A percentile compares a stretch with the other conserved stretches of the same genome.
phyloP scores from a whole-genome alignment of 148 eudicot genomes.

The Heliamphora exappendiculata region DNA sequence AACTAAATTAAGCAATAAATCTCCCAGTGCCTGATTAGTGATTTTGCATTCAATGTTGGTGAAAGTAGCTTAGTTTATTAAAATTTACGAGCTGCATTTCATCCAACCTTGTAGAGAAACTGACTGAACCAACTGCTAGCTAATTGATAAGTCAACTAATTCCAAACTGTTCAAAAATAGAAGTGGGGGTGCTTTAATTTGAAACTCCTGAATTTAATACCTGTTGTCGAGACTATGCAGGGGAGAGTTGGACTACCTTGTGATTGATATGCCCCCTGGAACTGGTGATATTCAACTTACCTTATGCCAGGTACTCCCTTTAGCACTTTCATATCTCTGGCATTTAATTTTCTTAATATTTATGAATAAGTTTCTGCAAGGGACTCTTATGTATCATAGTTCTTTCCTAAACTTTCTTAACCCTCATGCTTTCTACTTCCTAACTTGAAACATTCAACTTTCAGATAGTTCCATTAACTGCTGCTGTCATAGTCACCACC shows the following conservation, averaged over 20 bases:
- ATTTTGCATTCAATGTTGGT: neutral
- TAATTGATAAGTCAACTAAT: neutral
- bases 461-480: slow-evolving; percentile 93
- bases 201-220: neutral
- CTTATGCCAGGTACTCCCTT: slow-evolving; percentile 74
- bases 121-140: neutral
- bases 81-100: neutral
- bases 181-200: neutral
- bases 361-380: neutral
- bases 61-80: neutral
- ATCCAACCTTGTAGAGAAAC: neutral
- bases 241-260: slow-evolving; percentile 98
- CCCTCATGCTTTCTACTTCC: neutral
- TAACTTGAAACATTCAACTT: slow-evolving; percentile 11
- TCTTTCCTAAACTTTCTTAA: neutral
- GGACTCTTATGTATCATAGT: neutral
- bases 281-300: slow-evolving; percentile 98
- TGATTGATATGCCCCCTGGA: slow-evolving; percentile 99
- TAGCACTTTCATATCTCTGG: neutral
- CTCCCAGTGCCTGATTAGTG: neutral
- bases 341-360: neutral
- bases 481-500: slow-evolving; percentile 98
- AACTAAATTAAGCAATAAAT: neutral
- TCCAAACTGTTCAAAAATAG: neutral
- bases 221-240: slow-evolving; percentile 25